Evolutionary conservation across 176 grass and related monocot species (phyloP).

Genomic region (Saccharum spontaneum): DNA sequence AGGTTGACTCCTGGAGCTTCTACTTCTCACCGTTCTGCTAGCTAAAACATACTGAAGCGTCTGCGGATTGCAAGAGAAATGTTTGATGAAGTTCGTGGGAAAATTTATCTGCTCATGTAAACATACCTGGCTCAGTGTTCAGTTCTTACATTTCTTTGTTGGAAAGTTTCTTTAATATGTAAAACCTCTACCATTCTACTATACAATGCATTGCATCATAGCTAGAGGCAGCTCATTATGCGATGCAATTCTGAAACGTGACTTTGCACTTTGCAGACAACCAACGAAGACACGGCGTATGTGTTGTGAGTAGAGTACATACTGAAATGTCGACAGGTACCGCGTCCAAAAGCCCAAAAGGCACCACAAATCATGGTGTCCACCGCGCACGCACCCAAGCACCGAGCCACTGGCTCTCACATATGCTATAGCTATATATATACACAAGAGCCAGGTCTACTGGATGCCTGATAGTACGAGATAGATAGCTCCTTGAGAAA

Average conservation of each 20-base stretch:
- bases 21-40: not conserved
- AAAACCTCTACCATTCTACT: not conserved
- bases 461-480: not conserved
- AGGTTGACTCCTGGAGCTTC: not conserved
- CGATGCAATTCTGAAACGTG: not conserved
- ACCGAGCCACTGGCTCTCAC: not conserved
- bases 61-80: not conserved
- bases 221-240: not conserved
- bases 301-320: not conserved
- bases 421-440: slow-evolving; percentile 18
- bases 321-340: not conserved
- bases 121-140: not conserved
- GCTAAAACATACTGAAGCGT: not conserved
- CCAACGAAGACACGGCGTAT: not conserved
- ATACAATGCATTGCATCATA: too few species aligned
- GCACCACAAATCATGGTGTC: not conserved
- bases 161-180: not conserved
- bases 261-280: slow-evolving; percentile 1
- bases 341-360: slow-evolving; percentile 1
- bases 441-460: not conserved
- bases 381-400: slow-evolving; percentile 15
- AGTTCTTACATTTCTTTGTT: not conserved
- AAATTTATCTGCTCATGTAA: not conserved
- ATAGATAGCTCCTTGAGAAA: slow-evolving; percentile 4
- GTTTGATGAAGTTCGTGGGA: not conserved